Evolutionary conservation across 768 basidiomycete species (phyloP).

Genomic region (Kockovaella imperatae): DNA sequence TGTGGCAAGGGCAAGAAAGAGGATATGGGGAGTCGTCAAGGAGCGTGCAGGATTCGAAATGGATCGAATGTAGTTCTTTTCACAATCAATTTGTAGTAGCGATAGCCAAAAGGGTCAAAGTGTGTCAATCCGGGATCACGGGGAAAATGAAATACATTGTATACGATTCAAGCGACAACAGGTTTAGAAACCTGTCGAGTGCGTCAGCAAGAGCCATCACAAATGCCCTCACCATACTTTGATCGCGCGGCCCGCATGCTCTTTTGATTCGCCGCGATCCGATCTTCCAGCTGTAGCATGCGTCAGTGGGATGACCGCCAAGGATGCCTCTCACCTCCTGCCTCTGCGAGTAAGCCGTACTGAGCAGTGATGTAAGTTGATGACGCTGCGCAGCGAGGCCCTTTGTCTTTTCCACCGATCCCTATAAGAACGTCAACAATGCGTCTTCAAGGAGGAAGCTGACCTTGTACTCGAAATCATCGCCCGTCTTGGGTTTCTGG

Average conservation of each 20-base stretch:
- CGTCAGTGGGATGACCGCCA: background rate
- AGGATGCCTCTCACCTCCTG: slow-evolving; percentile 5
- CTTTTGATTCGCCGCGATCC: slow-evolving; percentile 32
- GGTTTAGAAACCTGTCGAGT: background rate
- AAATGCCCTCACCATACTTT: slow-evolving; percentile 28
- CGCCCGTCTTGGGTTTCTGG: slow-evolving; percentile 20
- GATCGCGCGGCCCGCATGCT: slow-evolving; percentile 23
- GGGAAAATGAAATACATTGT: background rate
- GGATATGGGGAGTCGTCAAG: slow-evolving; percentile 43
- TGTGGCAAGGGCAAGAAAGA: slow-evolving; percentile 41
- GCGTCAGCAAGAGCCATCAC: no score
- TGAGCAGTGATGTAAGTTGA: slow-evolving; percentile 39
- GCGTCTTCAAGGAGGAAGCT: slow-evolving; percentile 1
- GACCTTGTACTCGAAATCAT: slow-evolving; percentile 39
- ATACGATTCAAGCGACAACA: background rate
- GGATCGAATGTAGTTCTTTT: no score
- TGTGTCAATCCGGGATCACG: background rate
- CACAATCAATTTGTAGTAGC: no score
- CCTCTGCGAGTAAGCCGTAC: slow-evolving; percentile 31
- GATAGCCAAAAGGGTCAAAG: background rate
- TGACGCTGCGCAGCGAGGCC: slow-evolving; percentile 42
- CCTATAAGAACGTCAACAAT: slow-evolving; percentile 9
- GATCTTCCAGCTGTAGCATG: slow-evolving; percentile 16
- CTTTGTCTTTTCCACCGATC: slow-evolving; percentile 36
- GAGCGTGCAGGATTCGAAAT: slow-evolving; percentile 37